These are phyloP conservation scores for Excoecaria cochinchinensis DNA, from an alignment of 345 rosid species.

Conservation along the genomic window DNA sequence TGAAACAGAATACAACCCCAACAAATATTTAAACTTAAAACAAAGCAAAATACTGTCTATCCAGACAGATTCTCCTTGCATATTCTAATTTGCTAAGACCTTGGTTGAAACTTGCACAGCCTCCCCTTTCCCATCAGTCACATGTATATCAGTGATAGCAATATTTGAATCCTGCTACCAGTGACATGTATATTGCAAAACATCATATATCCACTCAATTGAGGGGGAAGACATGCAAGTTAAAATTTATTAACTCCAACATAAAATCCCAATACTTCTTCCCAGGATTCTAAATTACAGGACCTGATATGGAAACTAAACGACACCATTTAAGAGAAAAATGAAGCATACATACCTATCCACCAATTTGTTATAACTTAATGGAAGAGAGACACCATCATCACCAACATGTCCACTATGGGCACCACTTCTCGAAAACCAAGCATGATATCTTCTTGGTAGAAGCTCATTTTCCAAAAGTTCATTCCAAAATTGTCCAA, in stretches of 20 bases:
- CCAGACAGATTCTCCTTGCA: background rate
- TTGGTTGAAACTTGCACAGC: background rate
- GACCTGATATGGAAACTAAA: background rate
- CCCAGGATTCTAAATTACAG: background rate
- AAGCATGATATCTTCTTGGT: slow-evolving; percentile 94
- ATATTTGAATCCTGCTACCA: background rate
- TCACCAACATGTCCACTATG: slow-evolving; percentile 49
- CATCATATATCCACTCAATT: background rate
- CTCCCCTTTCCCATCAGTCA: background rate
- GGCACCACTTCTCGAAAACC: slow-evolving; percentile 71
- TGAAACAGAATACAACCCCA: slow-evolving; percentile 1
- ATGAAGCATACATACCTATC: slow-evolving; percentile 52
- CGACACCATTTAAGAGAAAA: background rate
- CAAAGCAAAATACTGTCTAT: slow-evolving; percentile 6
- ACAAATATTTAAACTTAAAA: slow-evolving; percentile 10
- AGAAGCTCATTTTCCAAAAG: slow-evolving; percentile 80
- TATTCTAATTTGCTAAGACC: slow-evolving; percentile 3
- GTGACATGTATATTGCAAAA: background rate
- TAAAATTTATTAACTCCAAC: background rate
- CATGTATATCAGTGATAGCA: background rate
- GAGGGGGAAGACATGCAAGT: background rate
- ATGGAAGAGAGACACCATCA: slow-evolving; percentile 77
- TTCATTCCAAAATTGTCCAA: slow-evolving; percentile 58
- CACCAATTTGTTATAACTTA: slow-evolving; percentile 58
- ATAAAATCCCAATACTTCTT: background rate